Base-by-base conservation (phyloP, 2,329 filamentous ascomycete species). In the Juglanconis oblonga region DNA sequence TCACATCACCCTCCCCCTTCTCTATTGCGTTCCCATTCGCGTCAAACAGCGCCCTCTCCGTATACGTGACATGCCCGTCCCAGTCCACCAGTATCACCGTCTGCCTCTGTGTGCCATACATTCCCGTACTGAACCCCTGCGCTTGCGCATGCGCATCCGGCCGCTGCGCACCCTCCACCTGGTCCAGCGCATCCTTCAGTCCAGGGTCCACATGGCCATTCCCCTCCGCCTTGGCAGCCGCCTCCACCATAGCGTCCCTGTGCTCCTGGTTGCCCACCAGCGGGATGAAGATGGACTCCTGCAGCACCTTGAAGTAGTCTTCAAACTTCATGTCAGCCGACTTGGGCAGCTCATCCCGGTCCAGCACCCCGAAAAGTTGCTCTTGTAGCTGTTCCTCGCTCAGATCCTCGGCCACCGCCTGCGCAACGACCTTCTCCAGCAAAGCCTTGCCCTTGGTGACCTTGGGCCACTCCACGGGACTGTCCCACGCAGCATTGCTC, bases 71-170 rank as follows among this genome's bases (percentile, higher is more conserved):
- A 40, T 84, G 84, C 3, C 86, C 86, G 3, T 87, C 77, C 81
- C 82, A 86, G 65, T 87, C 84, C 6, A 88, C 81, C 49, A 87
- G 72, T 13, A 88, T 71, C 13, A 87, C 74, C 0, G 85, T 88
- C 73, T 88, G 86, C 42, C 86, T 74, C 72, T 88, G 86, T 5
- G 86, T 88, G 4, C 86, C 86, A 66, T 88, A 88, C 64, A 86
- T 74, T 1, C 86, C 86, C 5, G 79, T 82, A 68, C 82, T 81
- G 64, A 84, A 86, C 1, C 77, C 77, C 48, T 66, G 65, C 24
- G 64, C 60, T 29, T 67, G 64, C 8, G 24, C 24, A 24, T 42
- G 55, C 42, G 65, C 60, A 72, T 77, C 58, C 2, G 78, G 77
- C 32, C 72, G 71, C 52, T 76, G 40, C 3, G 42, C 40, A 17